Evolutionary conservation across 495 filamentous ascomycete species (phyloP), one percentile per base, ranked within the genome.

Genomic region (Talaromyces thailandensis): DNA sequence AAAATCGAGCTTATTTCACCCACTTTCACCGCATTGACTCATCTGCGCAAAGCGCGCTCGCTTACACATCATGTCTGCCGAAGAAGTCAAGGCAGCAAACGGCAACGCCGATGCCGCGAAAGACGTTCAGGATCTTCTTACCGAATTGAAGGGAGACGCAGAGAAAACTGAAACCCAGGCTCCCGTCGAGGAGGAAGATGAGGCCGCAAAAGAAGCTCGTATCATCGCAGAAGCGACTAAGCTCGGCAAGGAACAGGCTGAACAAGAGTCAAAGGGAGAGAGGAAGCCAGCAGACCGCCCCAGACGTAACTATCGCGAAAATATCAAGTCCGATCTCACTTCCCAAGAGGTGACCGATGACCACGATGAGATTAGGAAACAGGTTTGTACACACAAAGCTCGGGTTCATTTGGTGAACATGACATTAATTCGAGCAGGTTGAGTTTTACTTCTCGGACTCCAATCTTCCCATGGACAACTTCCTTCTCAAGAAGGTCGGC

Each of bases 361-460:
- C 69, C 87, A 88, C 3, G 81, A 80, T 29, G 81, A 87, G 70
- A 94, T 96, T 66, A 86, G 90, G 62, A 88, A 88, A 65, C 91
- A 95, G 79, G 89, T 90, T 73, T 21, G 66, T 58, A 53, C 29
- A 16, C 8, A 16, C 35, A 40, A 40, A 35, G 31, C 12, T 40
- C 5, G 11, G n/a, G 7, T 18, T 48, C 5, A 48, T 6, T 48
- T 48, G n/a, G 43, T 23, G 43, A 21, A 9, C 18, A 21, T 48
- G n/a, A 21, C 18, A 48, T 21, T 50, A 12, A 56, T 43, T 56
- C 48, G 18, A 32, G 16, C 68, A 96, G 91, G 92, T 96, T 61
- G 93, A 99, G 69, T 99, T 97, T 71, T 99, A 98, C 77, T 96
- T 99, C 75, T 88, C 89, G 63, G 91, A 96, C 71, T 88, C 88